Conservation (phyloP, 805 yeast genomes). For the Maudiozyma pseudohumilis region DNA sequence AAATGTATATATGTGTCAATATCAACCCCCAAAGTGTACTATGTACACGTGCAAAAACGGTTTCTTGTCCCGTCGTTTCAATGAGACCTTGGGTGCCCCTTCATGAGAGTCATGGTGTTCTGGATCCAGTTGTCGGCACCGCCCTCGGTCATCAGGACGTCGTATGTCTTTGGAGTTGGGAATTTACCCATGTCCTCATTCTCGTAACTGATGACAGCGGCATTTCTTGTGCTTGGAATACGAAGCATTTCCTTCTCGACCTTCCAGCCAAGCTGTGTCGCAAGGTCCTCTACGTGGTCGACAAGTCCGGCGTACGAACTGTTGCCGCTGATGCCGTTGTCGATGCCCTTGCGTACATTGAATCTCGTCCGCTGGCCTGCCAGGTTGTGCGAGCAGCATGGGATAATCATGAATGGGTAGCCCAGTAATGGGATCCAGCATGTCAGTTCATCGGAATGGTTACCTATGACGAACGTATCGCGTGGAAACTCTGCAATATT, state of each 20-base stretch:
- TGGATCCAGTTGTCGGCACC: conserved; percentile 91
- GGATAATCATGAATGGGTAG: conserved; percentile 82
- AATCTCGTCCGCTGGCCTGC: conserved; percentile 68
- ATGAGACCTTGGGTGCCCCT: conserved; percentile 64
- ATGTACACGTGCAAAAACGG: background rate
- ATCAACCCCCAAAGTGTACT: background rate
- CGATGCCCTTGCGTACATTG: conserved; percentile 32
- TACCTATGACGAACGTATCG: conserved; percentile 79
- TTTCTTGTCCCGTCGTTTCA: conserved; percentile 18
- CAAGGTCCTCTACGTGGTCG: conserved; percentile 68
- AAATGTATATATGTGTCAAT: too few relatives aligned
- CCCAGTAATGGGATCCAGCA: conserved; percentile 90
- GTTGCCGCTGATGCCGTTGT: conserved; percentile 14
- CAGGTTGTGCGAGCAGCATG: conserved; percentile 87
- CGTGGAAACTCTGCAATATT: conserved; percentile 57
- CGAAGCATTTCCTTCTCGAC: conserved; percentile 79
- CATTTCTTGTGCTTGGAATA: conserved; percentile 89
- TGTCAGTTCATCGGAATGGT: conserved; percentile 90
- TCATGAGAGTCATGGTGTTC: conserved; percentile 61
- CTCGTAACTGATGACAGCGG: conserved; percentile 70
- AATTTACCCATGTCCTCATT: conserved; percentile 24
- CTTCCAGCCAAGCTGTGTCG: conserved; percentile 69
- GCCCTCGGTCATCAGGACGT: conserved; percentile 64
- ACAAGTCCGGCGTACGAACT: conserved; percentile 82
- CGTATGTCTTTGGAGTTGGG: conserved; percentile 37